Percentiles rank a stretch among this genome's conserved stretches.
Evolutionary conservation across 1,139 yeast species (phyloP).

Genomic region (Ogataea hybrid): DNA sequence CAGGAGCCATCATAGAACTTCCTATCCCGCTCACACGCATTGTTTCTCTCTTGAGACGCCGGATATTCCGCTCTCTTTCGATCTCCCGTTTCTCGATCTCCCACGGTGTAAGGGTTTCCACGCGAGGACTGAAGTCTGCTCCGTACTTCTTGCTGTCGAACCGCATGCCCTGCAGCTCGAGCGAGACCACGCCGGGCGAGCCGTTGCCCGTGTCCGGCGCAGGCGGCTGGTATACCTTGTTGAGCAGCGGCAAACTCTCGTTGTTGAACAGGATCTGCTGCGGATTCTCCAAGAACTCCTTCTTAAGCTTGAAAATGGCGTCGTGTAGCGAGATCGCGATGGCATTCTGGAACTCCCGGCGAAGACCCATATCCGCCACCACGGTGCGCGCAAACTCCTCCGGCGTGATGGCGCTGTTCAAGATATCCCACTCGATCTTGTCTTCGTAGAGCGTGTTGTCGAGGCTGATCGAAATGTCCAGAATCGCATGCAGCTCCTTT

Average conservation of each 20-base stretch:
- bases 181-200: constrained; percentile 18
- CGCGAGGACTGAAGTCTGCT: constrained; percentile 86
- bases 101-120: constrained; percentile 83
- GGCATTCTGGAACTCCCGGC: constrained; percentile 86
- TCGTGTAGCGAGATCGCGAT: constrained; percentile 89
- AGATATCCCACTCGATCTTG: constrained; percentile 91
- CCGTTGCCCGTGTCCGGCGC: constrained; percentile 17
- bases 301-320: constrained; percentile 67
- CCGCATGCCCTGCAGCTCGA: constrained; percentile 54
- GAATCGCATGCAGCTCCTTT: constrained; percentile 65
- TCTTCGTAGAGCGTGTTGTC: constrained; percentile 87
- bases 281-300: constrained; percentile 88
- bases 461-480: constrained; percentile 78
- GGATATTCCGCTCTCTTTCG: constrained; percentile 87
- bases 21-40: constrained; percentile 43
- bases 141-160: constrained; percentile 58
- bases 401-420: constrained; percentile 66
- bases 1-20: constrained; percentile 12
- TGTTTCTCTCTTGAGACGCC: constrained; percentile 90
- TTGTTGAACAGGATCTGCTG: constrained; percentile 36
- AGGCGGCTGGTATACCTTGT: constrained; percentile 51
- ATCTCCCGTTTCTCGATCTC: constrained; percentile 95
- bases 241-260: constrained; percentile 34
- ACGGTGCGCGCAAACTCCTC: constrained; percentile 80
- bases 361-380: constrained; percentile 79